phyloP scores from a whole-genome alignment of 1,139 yeast genomes.

The Chernovozyma sophiae-reginae region DNA sequence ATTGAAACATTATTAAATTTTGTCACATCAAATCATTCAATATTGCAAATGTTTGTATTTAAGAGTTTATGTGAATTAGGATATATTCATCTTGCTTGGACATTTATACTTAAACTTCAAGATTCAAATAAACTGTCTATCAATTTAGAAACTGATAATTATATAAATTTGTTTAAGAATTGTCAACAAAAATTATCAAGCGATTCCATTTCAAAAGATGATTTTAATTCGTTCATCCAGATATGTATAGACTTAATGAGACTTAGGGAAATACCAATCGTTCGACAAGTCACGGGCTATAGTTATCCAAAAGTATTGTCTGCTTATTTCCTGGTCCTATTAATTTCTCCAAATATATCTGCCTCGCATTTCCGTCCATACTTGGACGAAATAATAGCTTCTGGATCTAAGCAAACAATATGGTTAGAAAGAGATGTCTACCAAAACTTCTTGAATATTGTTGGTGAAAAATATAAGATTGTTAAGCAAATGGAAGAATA shows the following conservation, averaged over 20 bases:
- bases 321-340: not conserved
- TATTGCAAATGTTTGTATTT: conserved; percentile 6
- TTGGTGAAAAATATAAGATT: not conserved
- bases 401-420: not conserved
- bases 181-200: not conserved
- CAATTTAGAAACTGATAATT: conserved; percentile 3
- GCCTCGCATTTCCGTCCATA: conserved; percentile 1
- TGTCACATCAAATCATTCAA: conserved; percentile 1
- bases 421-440: not conserved
- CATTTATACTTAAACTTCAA: conserved; percentile 1
- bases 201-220: not conserved
- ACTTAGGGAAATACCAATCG: not conserved
- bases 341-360: not conserved
- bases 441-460: not conserved
- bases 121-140: not conserved
- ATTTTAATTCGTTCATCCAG: not conserved
- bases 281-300: not conserved
- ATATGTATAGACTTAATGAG: conserved; percentile 3
- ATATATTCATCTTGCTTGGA: conserved; percentile 3
- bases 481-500: not conserved
- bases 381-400: not conserved
- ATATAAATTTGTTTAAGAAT: conserved; percentile 1
- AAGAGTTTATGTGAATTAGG: conserved; percentile 5
- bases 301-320: not conserved
- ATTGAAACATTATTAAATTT: conserved; percentile 3